Percentiles rank a stretch among this genome's conserved stretches.
Evolutionary conservation across 1,284 basidiomycete species (phyloP).

Genomic region (Hymenochaete sp.): DNA sequence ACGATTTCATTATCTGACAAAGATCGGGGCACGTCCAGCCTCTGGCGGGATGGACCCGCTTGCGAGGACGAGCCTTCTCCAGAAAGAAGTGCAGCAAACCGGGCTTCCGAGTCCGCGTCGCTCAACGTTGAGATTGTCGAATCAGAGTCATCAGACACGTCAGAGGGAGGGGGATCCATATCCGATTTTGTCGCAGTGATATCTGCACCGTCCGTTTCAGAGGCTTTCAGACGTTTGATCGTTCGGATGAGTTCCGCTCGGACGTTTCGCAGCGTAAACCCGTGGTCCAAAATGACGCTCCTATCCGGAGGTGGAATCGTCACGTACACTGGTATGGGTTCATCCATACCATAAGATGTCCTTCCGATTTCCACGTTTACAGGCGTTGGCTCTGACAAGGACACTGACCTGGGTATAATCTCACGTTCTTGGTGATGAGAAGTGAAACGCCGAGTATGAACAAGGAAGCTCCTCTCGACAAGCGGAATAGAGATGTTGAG

Average conservation of each 20-base stretch:
- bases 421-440: slow-evolving; percentile 49
- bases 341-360: slow-evolving; percentile 56
- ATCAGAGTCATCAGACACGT: slow-evolving; percentile 22
- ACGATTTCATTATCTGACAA: slow-evolving; percentile 43
- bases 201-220: slow-evolving; percentile 24
- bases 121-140: slow-evolving; percentile 15
- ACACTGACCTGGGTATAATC: slow-evolving; percentile 48
- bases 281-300: slow-evolving; percentile 55
- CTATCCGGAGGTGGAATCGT: slow-evolving; percentile 62
- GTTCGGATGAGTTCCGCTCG: slow-evolving; percentile 62
- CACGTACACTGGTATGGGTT: slow-evolving; percentile 67
- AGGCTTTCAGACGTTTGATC: slow-evolving; percentile 40
- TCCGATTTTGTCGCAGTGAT: too few relatives aligned
- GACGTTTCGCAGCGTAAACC: slow-evolving; percentile 63
- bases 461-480: slow-evolving; percentile 47
- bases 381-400: slow-evolving; percentile 50
- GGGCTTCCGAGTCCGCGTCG: slow-evolving; percentile 8
- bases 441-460: slow-evolving; percentile 67
- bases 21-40: slow-evolving; percentile 2
- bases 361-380: slow-evolving; percentile 65
- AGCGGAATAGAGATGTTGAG: slow-evolving; percentile 31
- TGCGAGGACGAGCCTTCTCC: slow-evolving; percentile 19
- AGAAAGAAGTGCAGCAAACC: slow-evolving; percentile 12
- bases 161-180: too few relatives aligned
- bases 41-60: background rate